Percentiles rank a stretch among this genome's conserved stretches.
phyloP scores from a whole-genome alignment of 768 basidiomycete genomes.

The Chalciporus pseudorubinellus region DNA sequence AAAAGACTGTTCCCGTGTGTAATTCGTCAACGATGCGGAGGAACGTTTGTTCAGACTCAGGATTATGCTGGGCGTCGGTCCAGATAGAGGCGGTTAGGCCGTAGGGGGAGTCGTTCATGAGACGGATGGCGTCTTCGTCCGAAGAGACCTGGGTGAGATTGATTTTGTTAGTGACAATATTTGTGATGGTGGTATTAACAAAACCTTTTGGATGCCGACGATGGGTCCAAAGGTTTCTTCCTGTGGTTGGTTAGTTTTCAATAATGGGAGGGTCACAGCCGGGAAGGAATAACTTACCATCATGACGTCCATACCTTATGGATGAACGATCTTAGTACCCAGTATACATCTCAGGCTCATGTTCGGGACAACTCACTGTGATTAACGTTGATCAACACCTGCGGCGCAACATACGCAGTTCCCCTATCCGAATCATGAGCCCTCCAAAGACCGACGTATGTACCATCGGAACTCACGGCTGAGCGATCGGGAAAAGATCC shows the following conservation, averaged over 20 bases:
- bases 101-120: slow-evolving; percentile 97
- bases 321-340: slow-evolving; percentile 2
- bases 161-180: background rate
- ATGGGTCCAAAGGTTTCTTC: slow-evolving; percentile 94
- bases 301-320: slow-evolving; percentile 88
- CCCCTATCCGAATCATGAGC: slow-evolving; percentile 44
- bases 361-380: slow-evolving; percentile 58
- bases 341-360: background rate
- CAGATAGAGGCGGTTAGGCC: slow-evolving; percentile 94
- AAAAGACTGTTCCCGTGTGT: slow-evolving; percentile 89
- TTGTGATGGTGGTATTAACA: background rate
- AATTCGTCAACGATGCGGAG: slow-evolving; percentile 59
- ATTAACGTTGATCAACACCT: slow-evolving; percentile 85
- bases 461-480: slow-evolving; percentile 48
- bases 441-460: background rate
- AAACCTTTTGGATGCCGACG: slow-evolving; percentile 88
- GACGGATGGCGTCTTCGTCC: slow-evolving; percentile 81
- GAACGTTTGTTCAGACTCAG: slow-evolving; percentile 69
- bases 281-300: slow-evolving; percentile 43
- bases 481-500: slow-evolving; percentile 62
- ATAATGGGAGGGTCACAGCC: no score
- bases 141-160: slow-evolving; percentile 54
- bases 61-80: slow-evolving; percentile 68
- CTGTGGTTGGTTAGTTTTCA: slow-evolving; percentile 31
- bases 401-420: slow-evolving; percentile 86